phyloP scores from a whole-genome alignment of 805 yeast species.

The Debaryomyces prosopidis region DNA sequence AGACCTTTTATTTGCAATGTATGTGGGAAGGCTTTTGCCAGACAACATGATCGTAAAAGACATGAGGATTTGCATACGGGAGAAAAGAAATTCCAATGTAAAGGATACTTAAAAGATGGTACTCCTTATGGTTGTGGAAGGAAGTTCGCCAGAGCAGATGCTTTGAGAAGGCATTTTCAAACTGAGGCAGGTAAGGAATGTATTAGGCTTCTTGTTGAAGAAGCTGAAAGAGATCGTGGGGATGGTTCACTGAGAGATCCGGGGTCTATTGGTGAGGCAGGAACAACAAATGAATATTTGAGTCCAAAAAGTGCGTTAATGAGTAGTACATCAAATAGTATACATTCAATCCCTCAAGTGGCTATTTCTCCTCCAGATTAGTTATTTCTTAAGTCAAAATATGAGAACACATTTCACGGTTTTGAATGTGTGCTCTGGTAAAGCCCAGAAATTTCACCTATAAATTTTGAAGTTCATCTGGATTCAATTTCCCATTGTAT shows the following conservation, averaged over 20 bases:
- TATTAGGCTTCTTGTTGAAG: conserved; percentile 40
- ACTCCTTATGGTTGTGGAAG: conserved; percentile 47
- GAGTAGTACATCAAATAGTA: conserved; percentile 5
- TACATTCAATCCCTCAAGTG: conserved; percentile 27
- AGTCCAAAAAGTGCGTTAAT: conserved; percentile 16
- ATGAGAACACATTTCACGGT: no score
- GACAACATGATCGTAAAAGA: conserved; percentile 47
- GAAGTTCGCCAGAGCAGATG: conserved; percentile 48
- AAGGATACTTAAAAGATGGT: conserved; percentile 61
- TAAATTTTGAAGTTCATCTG: no score
- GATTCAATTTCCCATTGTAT: no score
- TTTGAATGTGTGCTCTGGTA: no score
- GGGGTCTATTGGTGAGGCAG: neutral
- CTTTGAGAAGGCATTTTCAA: conserved; percentile 45
- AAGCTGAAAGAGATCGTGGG: conserved; percentile 33
- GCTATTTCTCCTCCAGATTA: conserved; percentile 42
- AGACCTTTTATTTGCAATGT: conserved; percentile 71
- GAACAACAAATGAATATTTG: conserved; percentile 11
- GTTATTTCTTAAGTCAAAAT: neutral
- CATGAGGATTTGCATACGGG: conserved; percentile 67
- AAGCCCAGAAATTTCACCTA: no score
- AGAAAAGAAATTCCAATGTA: conserved; percentile 71
- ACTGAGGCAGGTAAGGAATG: conserved; percentile 48
- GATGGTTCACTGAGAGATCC: conserved; percentile 7
- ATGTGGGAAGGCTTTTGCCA: conserved; percentile 74